phyloP scores from a whole-genome alignment of 106 monocot genomes.

The Xerophyta viscosa region DNA sequence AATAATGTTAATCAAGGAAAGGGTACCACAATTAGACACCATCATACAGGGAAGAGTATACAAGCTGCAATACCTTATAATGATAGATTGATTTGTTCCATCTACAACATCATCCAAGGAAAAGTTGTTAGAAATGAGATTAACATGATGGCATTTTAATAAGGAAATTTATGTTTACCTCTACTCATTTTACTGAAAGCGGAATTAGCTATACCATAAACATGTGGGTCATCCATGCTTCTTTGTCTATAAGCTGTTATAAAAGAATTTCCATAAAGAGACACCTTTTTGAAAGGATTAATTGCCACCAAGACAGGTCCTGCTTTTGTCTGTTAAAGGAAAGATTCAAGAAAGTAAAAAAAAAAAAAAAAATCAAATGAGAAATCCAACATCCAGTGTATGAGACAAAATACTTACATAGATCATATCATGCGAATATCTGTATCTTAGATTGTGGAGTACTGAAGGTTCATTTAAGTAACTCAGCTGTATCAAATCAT shows the following conservation, averaged over 20 bases:
- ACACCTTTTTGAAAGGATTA: constrained; percentile 72
- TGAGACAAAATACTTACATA: constrained; percentile 54
- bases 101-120: constrained; percentile 45
- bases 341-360: background rate
- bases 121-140: constrained; percentile 7
- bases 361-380: too few species aligned
- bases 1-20: constrained; percentile 13
- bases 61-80: constrained; percentile 49
- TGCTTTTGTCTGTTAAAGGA: constrained; percentile 59
- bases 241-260: constrained; percentile 47
- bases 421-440: constrained; percentile 54
- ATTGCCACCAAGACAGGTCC: constrained; percentile 67
- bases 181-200: constrained; percentile 69
- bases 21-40: background rate
- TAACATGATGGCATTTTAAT: background rate
- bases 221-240: constrained; percentile 50
- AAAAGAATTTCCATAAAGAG: constrained; percentile 42
- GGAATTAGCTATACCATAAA: constrained; percentile 55
- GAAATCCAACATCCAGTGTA: too few species aligned
- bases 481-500: constrained; percentile 70
- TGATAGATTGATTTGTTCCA: constrained; percentile 71
- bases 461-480: constrained; percentile 89
- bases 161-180: constrained; percentile 25
- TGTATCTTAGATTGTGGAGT: constrained; percentile 58
- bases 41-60: background rate